Percentiles rank a stretch among this genome's conserved stretches.
Evolutionary conservation across 1,284 basidiomycete species (phyloP).

Genomic region (Porogramme epimiltina): DNA sequence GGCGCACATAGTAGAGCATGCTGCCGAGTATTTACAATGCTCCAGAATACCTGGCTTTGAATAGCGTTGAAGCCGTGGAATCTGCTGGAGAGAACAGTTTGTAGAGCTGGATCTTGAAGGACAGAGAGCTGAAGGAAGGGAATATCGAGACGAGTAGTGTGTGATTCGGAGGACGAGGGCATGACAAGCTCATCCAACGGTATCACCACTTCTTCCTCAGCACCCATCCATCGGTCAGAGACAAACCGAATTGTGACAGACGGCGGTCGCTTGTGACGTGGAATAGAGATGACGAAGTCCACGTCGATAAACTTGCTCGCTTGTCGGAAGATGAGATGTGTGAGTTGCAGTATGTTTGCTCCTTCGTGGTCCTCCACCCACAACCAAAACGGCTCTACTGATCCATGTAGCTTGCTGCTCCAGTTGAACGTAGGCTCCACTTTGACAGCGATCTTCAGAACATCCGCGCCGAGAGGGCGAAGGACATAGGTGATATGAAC

Average conservation of each 20-base stretch:
- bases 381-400: conserved; percentile 88
- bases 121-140: conserved; percentile 73
- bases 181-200: conserved; percentile 75
- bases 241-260: conserved; percentile 77
- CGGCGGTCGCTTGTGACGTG: conserved; percentile 54
- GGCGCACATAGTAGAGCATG: conserved; percentile 87
- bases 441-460: conserved; percentile 77
- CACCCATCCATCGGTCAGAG: conserved; percentile 94
- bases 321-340: conserved; percentile 72
- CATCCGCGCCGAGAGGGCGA: conserved; percentile 82
- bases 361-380: conserved; percentile 93
- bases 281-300: conserved; percentile 84
- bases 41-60: conserved; percentile 92
- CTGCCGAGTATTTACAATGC: conserved; percentile 67
- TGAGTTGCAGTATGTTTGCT: conserved; percentile 81
- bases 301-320: conserved; percentile 61
- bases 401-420: conserved; percentile 79
- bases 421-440: conserved; percentile 82
- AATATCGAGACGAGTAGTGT: conserved; percentile 76
- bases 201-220: conserved; percentile 76
- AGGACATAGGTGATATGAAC: conserved; percentile 71
- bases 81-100: conserved; percentile 46
- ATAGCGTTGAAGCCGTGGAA: conserved; percentile 77
- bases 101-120: conserved; percentile 51
- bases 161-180: conserved; percentile 68